Conservation (phyloP, 2,329 filamentous ascomycete genomes). For the Uncinocarpus reesii region DNA sequence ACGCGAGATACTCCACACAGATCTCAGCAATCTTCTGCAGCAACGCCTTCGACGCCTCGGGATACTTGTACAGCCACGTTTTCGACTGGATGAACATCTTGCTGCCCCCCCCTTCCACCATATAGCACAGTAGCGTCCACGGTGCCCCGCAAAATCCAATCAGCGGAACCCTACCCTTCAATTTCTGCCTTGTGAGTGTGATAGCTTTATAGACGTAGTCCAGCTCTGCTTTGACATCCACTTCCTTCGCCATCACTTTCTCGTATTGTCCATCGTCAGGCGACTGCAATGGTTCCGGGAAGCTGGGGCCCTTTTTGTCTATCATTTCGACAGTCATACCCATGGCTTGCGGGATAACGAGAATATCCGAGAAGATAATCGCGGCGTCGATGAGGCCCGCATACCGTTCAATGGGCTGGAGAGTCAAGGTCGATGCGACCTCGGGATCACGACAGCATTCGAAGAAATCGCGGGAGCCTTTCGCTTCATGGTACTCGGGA, state of each 20-base stretch:
- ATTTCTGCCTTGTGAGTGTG: constrained; percentile 76
- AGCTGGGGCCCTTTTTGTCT: constrained; percentile 91
- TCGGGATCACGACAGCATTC: constrained; percentile 91
- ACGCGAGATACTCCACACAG: constrained; percentile 85
- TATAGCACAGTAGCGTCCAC: constrained; percentile 96
- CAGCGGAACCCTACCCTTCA: constrained; percentile 77
- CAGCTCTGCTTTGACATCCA: constrained; percentile 76
- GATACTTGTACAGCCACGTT: constrained; percentile 91
- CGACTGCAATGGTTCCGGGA: constrained; percentile 69
- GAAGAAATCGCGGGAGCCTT: constrained; percentile 87
- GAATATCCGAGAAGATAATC: constrained; percentile 97
- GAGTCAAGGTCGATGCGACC: constrained; percentile 81
- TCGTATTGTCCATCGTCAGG: constrained; percentile 77
- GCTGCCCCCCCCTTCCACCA: constrained; percentile 94
- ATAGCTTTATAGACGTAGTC: constrained; percentile 96
- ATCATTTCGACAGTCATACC: constrained; percentile 99
- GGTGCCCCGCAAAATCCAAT: constrained; percentile 96
- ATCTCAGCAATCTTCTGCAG: constrained; percentile 87
- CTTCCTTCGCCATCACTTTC: constrained; percentile 61
- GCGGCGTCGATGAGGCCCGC: constrained; percentile 85
- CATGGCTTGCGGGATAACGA: constrained; percentile 95
- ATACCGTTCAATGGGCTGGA: constrained; percentile 90
- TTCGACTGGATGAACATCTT: constrained; percentile 92
- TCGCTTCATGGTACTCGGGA: constrained; percentile 93
- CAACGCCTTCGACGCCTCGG: constrained; percentile 66